phyloP scores from a whole-genome alignment of 2,329 filamentous ascomycete species.

The Paecilomyces niveus region DNA sequence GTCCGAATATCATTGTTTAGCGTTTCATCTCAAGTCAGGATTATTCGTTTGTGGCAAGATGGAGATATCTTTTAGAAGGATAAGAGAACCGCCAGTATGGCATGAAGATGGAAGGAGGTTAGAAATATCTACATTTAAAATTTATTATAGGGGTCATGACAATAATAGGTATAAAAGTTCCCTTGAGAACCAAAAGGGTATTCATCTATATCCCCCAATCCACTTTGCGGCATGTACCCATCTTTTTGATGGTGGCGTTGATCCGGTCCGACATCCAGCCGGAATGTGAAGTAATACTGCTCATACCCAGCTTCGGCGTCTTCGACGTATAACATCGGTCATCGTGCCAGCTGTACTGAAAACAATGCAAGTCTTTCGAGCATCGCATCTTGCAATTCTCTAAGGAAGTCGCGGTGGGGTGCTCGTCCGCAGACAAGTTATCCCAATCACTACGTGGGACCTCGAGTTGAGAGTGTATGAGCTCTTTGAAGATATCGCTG shows the following conservation, averaged over 20 bases:
- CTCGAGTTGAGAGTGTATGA: conserved; percentile 25
- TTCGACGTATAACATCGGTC: conserved; percentile 21
- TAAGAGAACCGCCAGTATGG: too few species aligned
- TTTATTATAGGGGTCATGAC: conserved; percentile 6
- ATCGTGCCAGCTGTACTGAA: conserved; percentile 18
- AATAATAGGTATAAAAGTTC: conserved; percentile 3
- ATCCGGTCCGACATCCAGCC: conserved; percentile 27
- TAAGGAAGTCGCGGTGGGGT: conserved; percentile 17
- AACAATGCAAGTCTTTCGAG: conserved; percentile 16
- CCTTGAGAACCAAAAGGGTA: neutral
- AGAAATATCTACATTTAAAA: neutral
- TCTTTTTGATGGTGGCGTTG: conserved; percentile 2
- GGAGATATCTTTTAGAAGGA: too few species aligned
- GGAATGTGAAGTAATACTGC: conserved; percentile 16
- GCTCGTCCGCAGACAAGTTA: conserved; percentile 26
- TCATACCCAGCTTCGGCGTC: conserved; percentile 23
- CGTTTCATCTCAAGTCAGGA: too few species aligned
- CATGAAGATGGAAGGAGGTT: neutral
- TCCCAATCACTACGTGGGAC: conserved; percentile 25
- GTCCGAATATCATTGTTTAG: too few species aligned
- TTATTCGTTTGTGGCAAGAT: too few species aligned
- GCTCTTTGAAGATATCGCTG: conserved; percentile 30
- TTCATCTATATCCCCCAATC: conserved; percentile 36
- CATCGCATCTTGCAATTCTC: conserved; percentile 25
- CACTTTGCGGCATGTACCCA: conserved; percentile 33